A percentile compares a stretch with the other conserved stretches of the same genome.
Conservation (phyloP, 257 asterid species). For the Solanum phureja region DNA sequence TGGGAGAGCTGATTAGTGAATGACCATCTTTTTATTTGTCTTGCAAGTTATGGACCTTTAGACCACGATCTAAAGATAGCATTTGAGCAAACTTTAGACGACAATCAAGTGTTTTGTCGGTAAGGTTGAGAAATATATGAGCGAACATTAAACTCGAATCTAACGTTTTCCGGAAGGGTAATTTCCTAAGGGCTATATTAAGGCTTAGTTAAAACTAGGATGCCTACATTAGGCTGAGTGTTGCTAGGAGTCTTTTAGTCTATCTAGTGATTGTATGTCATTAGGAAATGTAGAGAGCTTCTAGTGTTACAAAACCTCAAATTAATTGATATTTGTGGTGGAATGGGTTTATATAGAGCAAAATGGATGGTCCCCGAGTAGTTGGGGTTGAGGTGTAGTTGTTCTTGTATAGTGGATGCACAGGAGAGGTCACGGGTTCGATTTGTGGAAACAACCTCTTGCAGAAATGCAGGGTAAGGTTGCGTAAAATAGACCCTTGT, state of each 20-base stretch:
- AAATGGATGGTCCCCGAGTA: not conserved
- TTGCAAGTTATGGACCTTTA: no score
- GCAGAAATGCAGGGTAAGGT: not conserved
- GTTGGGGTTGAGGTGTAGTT: not conserved
- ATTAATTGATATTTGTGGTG: not conserved
- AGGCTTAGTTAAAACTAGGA: not conserved
- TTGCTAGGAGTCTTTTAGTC: not conserved
- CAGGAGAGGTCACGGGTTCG: not conserved
- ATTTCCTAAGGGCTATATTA: not conserved
- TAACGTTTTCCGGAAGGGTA: not conserved
- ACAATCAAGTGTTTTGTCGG: not conserved
- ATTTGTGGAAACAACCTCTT: not conserved
- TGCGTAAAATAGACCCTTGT: not conserved
- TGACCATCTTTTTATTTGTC: not conserved
- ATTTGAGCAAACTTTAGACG: not conserved
- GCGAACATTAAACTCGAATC: not conserved
- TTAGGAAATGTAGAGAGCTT: not conserved
- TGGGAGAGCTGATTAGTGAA: not conserved
- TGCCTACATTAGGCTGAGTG: not conserved
- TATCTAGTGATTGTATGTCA: not conserved
- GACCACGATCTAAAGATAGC: not conserved
- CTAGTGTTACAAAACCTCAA: not conserved
- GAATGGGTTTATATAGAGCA: not conserved
- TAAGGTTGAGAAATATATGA: not conserved
- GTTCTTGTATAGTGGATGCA: not conserved